These are phyloP conservation scores for Boletus rubescentipes DNA, from an alignment of 768 basidiomycete species.

Conservation along the genomic window DNA sequence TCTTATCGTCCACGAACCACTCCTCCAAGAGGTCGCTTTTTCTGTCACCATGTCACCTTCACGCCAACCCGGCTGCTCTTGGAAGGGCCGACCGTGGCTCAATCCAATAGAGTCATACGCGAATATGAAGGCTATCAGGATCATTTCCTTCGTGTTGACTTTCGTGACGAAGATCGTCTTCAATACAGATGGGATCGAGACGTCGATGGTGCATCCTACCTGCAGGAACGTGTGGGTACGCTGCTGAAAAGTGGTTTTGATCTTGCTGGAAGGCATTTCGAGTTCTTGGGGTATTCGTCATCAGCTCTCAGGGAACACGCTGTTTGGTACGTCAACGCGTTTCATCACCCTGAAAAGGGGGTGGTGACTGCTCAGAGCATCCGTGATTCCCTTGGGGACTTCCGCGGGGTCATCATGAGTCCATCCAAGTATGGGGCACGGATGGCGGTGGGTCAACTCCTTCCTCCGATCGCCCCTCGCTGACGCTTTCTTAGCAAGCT, in stretches of 20 bases:
- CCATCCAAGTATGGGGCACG: constrained; percentile 86
- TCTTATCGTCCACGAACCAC: constrained; percentile 15
- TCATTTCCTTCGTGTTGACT: constrained; percentile 79
- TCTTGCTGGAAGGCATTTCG: constrained; percentile 68
- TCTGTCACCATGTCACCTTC: constrained; percentile 74
- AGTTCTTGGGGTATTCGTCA: constrained; percentile 81
- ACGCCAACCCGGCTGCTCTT: constrained; percentile 73
- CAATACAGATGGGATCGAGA: constrained; percentile 69
- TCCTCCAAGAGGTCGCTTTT: constrained; percentile 44
- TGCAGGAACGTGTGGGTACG: constrained; percentile 57
- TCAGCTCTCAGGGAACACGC: constrained; percentile 78
- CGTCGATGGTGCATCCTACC: constrained; percentile 56
- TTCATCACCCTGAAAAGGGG: constrained; percentile 45
- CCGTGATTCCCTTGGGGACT: constrained; percentile 65
- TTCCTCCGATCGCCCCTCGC: not conserved
- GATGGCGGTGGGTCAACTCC: constrained; percentile 42
- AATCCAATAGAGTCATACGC: constrained; percentile 82
- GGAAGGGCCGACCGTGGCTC: constrained; percentile 73
- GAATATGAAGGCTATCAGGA: constrained; percentile 58
- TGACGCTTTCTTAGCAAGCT: constrained; percentile 48
- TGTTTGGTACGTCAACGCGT: constrained; percentile 79
- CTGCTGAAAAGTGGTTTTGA: constrained; percentile 63
- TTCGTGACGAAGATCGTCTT: constrained; percentile 81
- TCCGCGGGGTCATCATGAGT: constrained; percentile 49
- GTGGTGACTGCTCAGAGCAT: constrained; percentile 57